These are phyloP conservation scores for Aethionema arabicum DNA, from an alignment of 345 rosid genomes.

Conservation along the genomic window DNA sequence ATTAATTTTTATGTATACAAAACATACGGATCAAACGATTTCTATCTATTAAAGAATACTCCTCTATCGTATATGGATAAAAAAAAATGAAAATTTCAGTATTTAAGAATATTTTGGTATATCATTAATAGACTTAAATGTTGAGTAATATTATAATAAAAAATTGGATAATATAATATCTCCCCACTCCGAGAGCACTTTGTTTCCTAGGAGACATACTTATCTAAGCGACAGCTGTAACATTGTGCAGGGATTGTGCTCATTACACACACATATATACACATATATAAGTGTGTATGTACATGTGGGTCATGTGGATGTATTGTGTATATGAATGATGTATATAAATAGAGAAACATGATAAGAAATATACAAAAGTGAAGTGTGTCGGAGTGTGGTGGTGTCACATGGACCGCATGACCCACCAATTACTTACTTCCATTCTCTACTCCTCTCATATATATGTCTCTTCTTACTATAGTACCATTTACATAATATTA, in stretches of 20 bases:
- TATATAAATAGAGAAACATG: slow-evolving; percentile 29
- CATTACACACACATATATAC: slow-evolving; percentile 2
- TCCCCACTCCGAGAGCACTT: slow-evolving; percentile 35
- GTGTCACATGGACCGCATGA: slow-evolving; percentile 41
- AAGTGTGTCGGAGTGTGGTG: slow-evolving; percentile 33
- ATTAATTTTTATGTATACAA: too few relatives aligned
- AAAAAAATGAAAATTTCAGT: too few relatives aligned
- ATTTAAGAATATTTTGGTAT: background rate
- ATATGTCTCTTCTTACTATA: slow-evolving; percentile 30
- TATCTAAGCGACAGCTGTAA: slow-evolving; percentile 50
- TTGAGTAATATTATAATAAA: background rate
- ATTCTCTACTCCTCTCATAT: slow-evolving; percentile 29
- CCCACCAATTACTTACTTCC: slow-evolving; percentile 38
- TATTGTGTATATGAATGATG: slow-evolving; percentile 27
- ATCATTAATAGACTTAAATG: slow-evolving; percentile 3
- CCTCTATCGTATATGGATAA: too few relatives aligned
- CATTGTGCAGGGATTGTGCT: slow-evolving; percentile 15
- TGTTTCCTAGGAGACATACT: slow-evolving; percentile 56
- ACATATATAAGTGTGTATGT: background rate
- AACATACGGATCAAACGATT: too few relatives aligned
- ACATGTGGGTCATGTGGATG: background rate
- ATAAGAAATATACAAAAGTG: slow-evolving; percentile 34
- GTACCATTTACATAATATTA: slow-evolving; percentile 6
- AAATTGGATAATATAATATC: background rate
- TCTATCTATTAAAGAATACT: too few relatives aligned